Base-by-base conservation (phyloP, 1,284 basidiomycete genomes). In the Sanghuangporus weigelae region DNA sequence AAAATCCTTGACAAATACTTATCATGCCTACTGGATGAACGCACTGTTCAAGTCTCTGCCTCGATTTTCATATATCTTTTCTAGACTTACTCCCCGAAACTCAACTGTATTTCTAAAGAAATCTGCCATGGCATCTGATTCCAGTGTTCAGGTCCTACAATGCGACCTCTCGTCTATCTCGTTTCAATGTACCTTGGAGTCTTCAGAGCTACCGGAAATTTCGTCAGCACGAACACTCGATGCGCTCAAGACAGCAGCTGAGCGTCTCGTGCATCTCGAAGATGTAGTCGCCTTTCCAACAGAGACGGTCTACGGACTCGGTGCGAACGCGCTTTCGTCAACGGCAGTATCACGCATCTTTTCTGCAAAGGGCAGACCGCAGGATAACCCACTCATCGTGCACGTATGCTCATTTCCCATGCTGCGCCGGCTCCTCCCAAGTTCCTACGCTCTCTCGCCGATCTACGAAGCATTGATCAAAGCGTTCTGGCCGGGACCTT, bases 301-400 rank as follows among this genome's bases (percentile, higher is more conserved):
- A 36, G 97, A 99, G 76, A 99, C 97, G 0, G 97, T 99, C 23
- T 99, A 99, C 74, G 97, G 97, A 1, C 85, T 99, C 3, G 97
- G 93, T 23, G 97, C 94, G 0, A 80, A 90, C 44, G 95, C 96
- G 0, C 78, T 96, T 46, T 78, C 87, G 64, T 70, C 84, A 0
- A 71, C 76, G 19, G 95, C 95, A 7, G 83, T 86, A 3, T 73
- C 81, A 1, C 82, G 81, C 66, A 96, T 99, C 69, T 99, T 96
- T 75, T 78, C 83, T 10, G 92, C 92, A 63, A 99, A 99, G 73
- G 92, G 95, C 46, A 82, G 97, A 54, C 97, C 97, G 1, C 79
- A 91, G 3, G 97, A 99, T 76, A 99, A 99, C 74, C 97, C 97
- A 0, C 82, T 99, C 60, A 99, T 99, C 78, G 93, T 98, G 38